phyloP scores from a whole-genome alignment of 148 eudicot species.

The Bassia scoparia region DNA sequence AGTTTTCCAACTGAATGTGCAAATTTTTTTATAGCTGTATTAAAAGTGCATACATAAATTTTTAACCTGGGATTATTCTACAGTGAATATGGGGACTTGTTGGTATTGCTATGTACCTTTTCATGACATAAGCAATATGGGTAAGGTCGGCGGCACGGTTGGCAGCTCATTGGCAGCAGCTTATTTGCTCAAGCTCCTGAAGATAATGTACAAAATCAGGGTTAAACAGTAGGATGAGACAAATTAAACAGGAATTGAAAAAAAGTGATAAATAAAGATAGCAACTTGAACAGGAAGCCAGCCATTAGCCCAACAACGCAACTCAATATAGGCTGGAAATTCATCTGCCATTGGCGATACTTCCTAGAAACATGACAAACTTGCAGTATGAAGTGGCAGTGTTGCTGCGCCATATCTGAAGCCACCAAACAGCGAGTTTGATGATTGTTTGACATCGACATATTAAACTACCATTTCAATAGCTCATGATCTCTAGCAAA shows the following conservation, averaged over 20 bases:
- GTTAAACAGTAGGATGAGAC: constrained; percentile 7
- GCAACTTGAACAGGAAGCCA: constrained; percentile 95
- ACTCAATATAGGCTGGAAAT: constrained; percentile 51
- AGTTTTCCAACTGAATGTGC: too few relatives aligned
- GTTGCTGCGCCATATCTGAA: constrained; percentile 98
- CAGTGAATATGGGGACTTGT: too few relatives aligned
- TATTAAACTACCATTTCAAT: neutral
- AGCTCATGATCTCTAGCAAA: neutral
- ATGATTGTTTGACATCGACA: constrained; percentile 33
- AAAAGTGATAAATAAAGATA: neutral
- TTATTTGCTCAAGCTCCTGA: constrained; percentile 53
- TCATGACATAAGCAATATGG: constrained; percentile 84
- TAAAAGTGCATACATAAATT: too few relatives aligned
- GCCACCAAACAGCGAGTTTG: constrained; percentile 88
- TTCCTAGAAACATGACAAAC: constrained; percentile 62
- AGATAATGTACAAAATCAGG: constrained; percentile 1
- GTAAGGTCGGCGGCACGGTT: constrained; percentile 74
- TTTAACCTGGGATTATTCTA: neutral
- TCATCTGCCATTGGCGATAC: constrained; percentile 55
- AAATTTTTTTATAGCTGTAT: too few relatives aligned
- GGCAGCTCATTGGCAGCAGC: constrained; percentile 55
- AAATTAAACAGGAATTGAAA: neutral
- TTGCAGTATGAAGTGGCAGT: constrained; percentile 72
- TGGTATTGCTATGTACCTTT: constrained; percentile 67
- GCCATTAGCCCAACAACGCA: constrained; percentile 88